Evolutionary conservation across 192 early-diverging fungal genomes (phyloP).

Genomic region (Phycomyces blakesleeanus): DNA sequence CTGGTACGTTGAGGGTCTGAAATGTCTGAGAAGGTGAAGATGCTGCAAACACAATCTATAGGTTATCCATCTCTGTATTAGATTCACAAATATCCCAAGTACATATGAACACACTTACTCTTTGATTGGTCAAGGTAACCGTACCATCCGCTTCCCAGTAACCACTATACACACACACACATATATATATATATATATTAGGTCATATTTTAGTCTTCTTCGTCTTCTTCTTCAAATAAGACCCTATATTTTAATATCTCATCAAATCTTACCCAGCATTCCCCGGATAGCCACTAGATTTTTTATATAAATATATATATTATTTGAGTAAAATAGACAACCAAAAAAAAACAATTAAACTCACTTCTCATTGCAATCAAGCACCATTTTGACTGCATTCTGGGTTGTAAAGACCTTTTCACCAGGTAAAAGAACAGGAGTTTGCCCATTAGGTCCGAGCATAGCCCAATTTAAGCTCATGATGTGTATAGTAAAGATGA

Average conservation of each 20-base stretch:
- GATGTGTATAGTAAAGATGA: too few relatives aligned
- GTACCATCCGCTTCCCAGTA: conserved; percentile 24
- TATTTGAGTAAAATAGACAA: not conserved
- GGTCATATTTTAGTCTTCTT: too few relatives aligned
- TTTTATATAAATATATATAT: not conserved
- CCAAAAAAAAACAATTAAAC: not conserved
- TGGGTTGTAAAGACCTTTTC: conserved; percentile 38
- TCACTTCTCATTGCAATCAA: conserved; percentile 34
- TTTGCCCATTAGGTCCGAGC: conserved; percentile 26
- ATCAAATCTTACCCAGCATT: conserved; percentile 29
- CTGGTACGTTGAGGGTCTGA: conserved; percentile 32
- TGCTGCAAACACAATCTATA: conserved; percentile 32
- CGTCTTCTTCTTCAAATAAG: too few relatives aligned
- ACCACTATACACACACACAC: conserved; percentile 25
- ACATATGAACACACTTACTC: conserved; percentile 11
- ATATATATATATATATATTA: too few relatives aligned
- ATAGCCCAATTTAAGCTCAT: conserved; percentile 44
- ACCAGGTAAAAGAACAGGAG: conserved; percentile 32
- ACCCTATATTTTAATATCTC: too few relatives aligned
- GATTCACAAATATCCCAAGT: not conserved
- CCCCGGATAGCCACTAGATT: conserved; percentile 35
- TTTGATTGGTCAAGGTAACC: conserved; percentile 32
- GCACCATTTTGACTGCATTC: conserved; percentile 17
- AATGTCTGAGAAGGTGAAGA: conserved; percentile 10
- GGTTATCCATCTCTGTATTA: not conserved